These are phyloP conservation scores for Epichloe hybrida DNA, from an alignment of 2,329 filamentous ascomycete genomes.

Conservation along the genomic window DNA sequence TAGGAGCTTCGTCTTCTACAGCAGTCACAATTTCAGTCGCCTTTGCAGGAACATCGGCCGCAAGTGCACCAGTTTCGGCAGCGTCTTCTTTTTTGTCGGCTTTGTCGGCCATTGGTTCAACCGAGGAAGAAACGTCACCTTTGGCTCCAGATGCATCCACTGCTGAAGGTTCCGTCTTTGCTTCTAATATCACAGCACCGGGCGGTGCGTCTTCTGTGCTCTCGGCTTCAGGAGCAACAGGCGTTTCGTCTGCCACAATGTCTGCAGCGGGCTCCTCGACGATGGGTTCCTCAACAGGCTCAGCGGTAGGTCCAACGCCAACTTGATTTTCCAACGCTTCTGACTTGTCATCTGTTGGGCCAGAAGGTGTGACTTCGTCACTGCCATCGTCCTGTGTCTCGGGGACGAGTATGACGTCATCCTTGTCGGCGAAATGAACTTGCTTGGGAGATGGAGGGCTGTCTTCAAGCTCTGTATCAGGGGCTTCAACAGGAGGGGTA, in stretches of 20 bases:
- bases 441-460: conserved; percentile 3
- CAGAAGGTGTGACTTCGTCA: not conserved
- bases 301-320: not conserved
- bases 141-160: not conserved
- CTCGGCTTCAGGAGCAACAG: not conserved
- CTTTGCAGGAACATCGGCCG: not conserved
- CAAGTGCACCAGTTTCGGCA: not conserved
- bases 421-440: conserved; percentile 6
- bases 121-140: not conserved
- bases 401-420: conserved; percentile 1
- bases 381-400: not conserved
- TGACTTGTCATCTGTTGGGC: not conserved
- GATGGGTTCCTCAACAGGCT: not conserved
- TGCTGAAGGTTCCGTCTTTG: not conserved
- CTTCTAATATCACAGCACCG: not conserved
- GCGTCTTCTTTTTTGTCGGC: not conserved
- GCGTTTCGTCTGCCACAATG: not conserved
- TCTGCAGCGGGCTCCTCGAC: conserved; percentile 1
- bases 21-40: not conserved
- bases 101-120: not conserved
- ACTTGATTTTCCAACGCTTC: not conserved
- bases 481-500: not conserved
- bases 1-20: not conserved
- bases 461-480: not conserved
- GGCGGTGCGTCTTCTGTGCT: no score